phyloP scores from a whole-genome alignment of 345 rosid species.

The Linum tenue region DNA sequence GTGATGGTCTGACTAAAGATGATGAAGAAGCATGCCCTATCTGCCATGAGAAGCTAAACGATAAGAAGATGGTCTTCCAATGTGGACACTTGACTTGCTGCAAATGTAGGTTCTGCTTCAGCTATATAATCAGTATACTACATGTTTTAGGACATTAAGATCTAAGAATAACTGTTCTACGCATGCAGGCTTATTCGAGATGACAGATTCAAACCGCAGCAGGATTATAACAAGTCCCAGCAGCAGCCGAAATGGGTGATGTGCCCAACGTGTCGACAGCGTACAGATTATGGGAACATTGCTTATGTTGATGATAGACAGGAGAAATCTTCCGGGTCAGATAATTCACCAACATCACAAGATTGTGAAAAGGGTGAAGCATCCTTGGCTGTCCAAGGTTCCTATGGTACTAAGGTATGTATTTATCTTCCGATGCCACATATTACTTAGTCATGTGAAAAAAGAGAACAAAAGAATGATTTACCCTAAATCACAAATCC shows the following conservation, averaged over 20 bases:
- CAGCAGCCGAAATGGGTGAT: conserved; percentile 52
- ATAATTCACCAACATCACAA: conserved; percentile 26
- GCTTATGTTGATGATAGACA: conserved; percentile 72
- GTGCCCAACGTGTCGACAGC: conserved; percentile 95
- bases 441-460: neutral
- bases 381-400: conserved; percentile 65
- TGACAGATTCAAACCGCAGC: conserved; percentile 54
- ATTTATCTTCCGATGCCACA: conserved; percentile 1
- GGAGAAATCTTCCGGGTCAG: conserved; percentile 24
- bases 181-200: conserved; percentile 56
- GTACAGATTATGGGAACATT: conserved; percentile 66
- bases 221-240: conserved; percentile 29
- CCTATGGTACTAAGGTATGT: conserved; percentile 91
- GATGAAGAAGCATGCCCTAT: conserved; percentile 76
- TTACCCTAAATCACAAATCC: no score
- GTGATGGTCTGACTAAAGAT: conserved; percentile 29
- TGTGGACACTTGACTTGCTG: conserved; percentile 91
- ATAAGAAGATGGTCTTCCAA: conserved; percentile 89
- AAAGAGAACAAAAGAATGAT: no score
- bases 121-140: neutral
- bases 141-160: neutral
- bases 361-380: conserved; percentile 41
- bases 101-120: conserved; percentile 52
- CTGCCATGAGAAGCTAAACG: conserved; percentile 70
- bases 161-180: neutral